phyloP scores from a whole-genome alignment of 371 early-diverging fungal genomes.

The Mucor irregularis region DNA sequence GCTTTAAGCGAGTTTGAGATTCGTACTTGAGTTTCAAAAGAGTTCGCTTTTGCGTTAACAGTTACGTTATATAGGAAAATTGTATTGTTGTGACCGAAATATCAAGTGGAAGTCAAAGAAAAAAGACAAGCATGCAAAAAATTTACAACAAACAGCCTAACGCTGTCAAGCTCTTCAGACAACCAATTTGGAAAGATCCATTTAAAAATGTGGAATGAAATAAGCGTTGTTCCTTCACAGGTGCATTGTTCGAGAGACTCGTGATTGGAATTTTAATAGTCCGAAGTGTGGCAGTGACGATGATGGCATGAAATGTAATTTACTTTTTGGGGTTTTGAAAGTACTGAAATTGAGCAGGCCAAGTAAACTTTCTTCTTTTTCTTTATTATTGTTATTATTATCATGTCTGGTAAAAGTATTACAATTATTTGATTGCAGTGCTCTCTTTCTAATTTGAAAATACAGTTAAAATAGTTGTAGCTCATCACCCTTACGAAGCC shows the following conservation, averaged over 20 bases:
- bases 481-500: conserved; percentile 49
- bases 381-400: too few relatives aligned
- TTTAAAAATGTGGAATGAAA: conserved; percentile 7
- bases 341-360: too few relatives aligned
- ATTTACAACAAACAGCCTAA: conserved; percentile 7
- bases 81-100: conserved; percentile 4
- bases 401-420: too few relatives aligned
- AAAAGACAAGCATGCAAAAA: conserved; percentile 6
- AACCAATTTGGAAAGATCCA: conserved; percentile 5
- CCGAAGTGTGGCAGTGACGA: too few relatives aligned
- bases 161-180: conserved; percentile 1
- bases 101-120: conserved; percentile 5
- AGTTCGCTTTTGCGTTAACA: conserved; percentile 3
- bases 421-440: background rate
- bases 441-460: too few relatives aligned
- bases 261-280: too few relatives aligned
- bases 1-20: conserved; percentile 6
- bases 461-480: conserved; percentile 19
- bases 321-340: too few relatives aligned
- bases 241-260: too few relatives aligned
- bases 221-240: too few relatives aligned
- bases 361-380: too few relatives aligned
- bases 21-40: conserved; percentile 3
- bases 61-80: conserved; percentile 7
- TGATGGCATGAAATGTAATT: too few relatives aligned